Evolutionary conservation across 2,329 filamentous ascomycete species (phyloP), one percentile per base, ranked within the genome.

Genomic region (Claviceps humidiphila): DNA sequence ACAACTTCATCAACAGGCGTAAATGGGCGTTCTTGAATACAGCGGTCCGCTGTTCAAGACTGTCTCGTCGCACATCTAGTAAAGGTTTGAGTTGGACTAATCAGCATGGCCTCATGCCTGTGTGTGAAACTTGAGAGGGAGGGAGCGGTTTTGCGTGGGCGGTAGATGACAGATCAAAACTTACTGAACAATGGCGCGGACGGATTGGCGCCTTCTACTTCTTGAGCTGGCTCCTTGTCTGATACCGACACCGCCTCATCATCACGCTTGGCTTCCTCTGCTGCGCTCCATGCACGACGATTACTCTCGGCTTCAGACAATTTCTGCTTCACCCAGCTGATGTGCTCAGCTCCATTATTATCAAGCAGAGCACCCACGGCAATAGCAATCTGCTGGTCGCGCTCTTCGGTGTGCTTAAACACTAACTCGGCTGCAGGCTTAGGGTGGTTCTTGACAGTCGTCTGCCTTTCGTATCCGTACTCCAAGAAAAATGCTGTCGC

Each of bases 1-100:
- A 74, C 0, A 93, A 74, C 1, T 75, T 84, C 78, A 97, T 85
- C 3, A 98, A 77, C 1, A 97, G 80, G 38, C 90, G 85, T 2
- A 97, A 76, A 61, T 91, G 84, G 9, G 87, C 83, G 66, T 97
- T 94, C 63, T 89, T 94, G 72, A 94, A 94, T 68, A 95, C 82
- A 26, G 88, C 85, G 22, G 76, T 77, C 49, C 82, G 81, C 42
- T 82, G 80, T 48, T 78, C 74, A 46, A 86, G 80, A 43, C 78
- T 81, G 53, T 85, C 81, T 0, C 85, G 75, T 49, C 75, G 77
- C 51, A 89, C 69, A 52, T 69, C 80, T 14, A 17, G 16, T 26
- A 4, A 5, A 16, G 24, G 17, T 24, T 47, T 17, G 45, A 38
- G 24, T 17, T 46, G 3, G 7, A 11, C 40, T n/a, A 4, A 11